Percentiles rank a stretch among this genome's conserved stretches.
Conservation (phyloP, 2,329 filamentous ascomycete genomes). For the Sporothrix pallida region DNA sequence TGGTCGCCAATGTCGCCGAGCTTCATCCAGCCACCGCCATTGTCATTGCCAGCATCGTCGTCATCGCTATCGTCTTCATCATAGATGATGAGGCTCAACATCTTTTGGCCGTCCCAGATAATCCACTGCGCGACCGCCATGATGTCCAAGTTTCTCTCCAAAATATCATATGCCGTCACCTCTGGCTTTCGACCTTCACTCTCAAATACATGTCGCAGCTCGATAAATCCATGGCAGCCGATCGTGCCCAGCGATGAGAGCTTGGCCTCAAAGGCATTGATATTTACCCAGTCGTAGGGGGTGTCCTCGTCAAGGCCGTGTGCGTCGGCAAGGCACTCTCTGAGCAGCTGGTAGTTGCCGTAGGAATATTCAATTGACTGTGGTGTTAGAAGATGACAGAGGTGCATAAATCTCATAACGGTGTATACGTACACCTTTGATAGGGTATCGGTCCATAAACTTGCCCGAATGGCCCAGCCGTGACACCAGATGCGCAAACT, state of each 20-base stretch:
- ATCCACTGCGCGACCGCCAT: slow-evolving; percentile 28
- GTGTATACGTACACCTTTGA: slow-evolving; percentile 1
- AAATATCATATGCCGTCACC: background rate
- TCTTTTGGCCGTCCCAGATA: slow-evolving; percentile 26
- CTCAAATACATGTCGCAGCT: slow-evolving; percentile 26
- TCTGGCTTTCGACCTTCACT: background rate
- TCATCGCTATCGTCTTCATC: background rate
- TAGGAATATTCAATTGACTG: slow-evolving; percentile 15
- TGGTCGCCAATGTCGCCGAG: slow-evolving; percentile 15
- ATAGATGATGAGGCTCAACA: slow-evolving; percentile 31
- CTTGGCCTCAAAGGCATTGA: background rate
- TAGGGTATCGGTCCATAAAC: slow-evolving; percentile 14
- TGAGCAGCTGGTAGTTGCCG: slow-evolving; percentile 14
- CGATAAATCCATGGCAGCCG: background rate
- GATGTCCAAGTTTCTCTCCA: slow-evolving; percentile 22
- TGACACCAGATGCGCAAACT: slow-evolving; percentile 7
- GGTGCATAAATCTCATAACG: background rate
- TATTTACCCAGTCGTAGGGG: slow-evolving; percentile 3
- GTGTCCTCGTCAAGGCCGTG: slow-evolving; percentile 10
- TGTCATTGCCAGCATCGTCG: background rate
- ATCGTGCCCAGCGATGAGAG: background rate
- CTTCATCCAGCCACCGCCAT: too few relatives aligned
- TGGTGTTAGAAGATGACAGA: background rate
- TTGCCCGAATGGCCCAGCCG: slow-evolving; percentile 10
- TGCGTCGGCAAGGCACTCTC: slow-evolving; percentile 2